Percentiles rank a stretch among this genome's conserved stretches.
Evolutionary conservation across 1,139 yeast species (phyloP).

Genomic region (Kodamaea alishanica): DNA sequence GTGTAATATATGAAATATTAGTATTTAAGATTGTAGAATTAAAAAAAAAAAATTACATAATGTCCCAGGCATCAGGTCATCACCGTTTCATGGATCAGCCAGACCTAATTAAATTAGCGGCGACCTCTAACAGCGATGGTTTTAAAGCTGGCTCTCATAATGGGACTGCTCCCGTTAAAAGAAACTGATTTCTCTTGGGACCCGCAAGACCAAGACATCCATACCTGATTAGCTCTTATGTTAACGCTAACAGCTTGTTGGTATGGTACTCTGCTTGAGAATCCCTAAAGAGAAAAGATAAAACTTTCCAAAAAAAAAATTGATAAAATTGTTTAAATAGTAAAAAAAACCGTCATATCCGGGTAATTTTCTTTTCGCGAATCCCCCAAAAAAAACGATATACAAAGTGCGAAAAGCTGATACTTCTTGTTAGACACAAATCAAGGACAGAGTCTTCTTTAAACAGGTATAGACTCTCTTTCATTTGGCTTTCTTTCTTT

Average conservation of each 20-base stretch:
- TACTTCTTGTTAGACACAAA: background rate
- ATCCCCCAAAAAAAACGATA: background rate
- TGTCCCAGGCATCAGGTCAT: constrained; percentile 39
- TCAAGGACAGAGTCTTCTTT: background rate
- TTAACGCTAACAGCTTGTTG: constrained; percentile 1
- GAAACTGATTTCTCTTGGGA: constrained; percentile 24
- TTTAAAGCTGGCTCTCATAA: constrained; percentile 40
- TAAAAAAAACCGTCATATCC: too few species aligned
- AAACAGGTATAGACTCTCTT: background rate
- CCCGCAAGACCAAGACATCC: constrained; percentile 12
- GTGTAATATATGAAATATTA: background rate
- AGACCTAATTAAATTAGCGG: constrained; percentile 17
- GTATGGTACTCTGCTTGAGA: too few species aligned
- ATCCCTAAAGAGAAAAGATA: too few species aligned
- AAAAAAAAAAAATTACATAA: constrained; percentile 2
- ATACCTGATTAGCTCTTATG: background rate
- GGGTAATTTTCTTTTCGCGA: background rate
- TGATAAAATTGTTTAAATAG: too few species aligned
- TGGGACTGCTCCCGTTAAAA: constrained; percentile 14
- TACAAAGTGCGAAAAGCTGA: background rate
- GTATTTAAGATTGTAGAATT: background rate
- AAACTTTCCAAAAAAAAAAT: too few species aligned
- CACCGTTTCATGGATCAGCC: constrained; percentile 42
- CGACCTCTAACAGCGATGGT: constrained; percentile 35
- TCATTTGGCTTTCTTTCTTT: background rate